These are phyloP conservation scores for Isabelozyma gotoi DNA, from an alignment of 805 yeast genomes.

Conservation along the genomic window DNA sequence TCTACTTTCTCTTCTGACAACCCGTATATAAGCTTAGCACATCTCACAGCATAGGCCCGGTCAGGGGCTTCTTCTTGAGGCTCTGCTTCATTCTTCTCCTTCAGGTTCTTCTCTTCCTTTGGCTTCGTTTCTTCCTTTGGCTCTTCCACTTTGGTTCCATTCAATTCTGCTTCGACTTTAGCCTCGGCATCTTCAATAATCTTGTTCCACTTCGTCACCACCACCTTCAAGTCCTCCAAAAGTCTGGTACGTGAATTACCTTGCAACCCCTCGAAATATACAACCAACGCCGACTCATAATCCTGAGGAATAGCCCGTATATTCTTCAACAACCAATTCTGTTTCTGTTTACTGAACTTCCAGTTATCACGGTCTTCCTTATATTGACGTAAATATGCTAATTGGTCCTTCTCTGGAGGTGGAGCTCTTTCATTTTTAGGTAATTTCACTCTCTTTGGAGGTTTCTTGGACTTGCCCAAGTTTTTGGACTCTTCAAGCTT, in stretches of 20 bases:
- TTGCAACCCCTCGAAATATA: slow-evolving; percentile 60
- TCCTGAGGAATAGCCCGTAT: slow-evolving; percentile 49
- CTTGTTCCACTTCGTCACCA: slow-evolving; percentile 58
- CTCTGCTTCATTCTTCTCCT: slow-evolving; percentile 11
- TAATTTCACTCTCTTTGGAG: slow-evolving; percentile 67
- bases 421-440: slow-evolving; percentile 69
- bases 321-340: slow-evolving; percentile 78
- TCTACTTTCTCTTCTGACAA: slow-evolving; percentile 35
- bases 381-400: slow-evolving; percentile 61
- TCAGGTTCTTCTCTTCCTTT: slow-evolving; percentile 15
- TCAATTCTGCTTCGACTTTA: slow-evolving; percentile 35
- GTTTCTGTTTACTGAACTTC: slow-evolving; percentile 87
- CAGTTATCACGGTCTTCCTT: slow-evolving; percentile 57
- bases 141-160: slow-evolving; percentile 14
- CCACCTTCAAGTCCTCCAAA: slow-evolving; percentile 45
- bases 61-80: slow-evolving; percentile 24
- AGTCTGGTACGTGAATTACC: slow-evolving; percentile 69
- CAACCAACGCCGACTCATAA: slow-evolving; percentile 50
- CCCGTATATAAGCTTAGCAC: slow-evolving; percentile 31
- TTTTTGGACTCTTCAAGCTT: slow-evolving; percentile 16
- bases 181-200: slow-evolving; percentile 42
- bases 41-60: slow-evolving; percentile 41
- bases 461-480: slow-evolving; percentile 37
- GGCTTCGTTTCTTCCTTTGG: too few relatives aligned
- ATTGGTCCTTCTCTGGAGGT: slow-evolving; percentile 77